phyloP scores from a whole-genome alignment of 176 grass and related monocot genomes.

The Phyllostachys edulis region DNA sequence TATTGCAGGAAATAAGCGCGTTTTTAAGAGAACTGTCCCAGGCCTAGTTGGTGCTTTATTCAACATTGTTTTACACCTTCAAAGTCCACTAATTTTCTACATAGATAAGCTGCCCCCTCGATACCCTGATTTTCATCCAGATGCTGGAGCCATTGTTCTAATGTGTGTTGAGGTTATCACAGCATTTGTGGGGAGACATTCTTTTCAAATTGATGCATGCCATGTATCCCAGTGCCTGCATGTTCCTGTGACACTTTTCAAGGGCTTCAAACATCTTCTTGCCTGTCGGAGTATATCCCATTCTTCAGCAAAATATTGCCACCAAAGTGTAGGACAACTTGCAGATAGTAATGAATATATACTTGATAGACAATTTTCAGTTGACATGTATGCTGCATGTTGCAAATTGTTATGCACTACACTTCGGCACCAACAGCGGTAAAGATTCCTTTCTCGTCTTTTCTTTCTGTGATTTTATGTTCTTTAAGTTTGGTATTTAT shows the following conservation, averaged over 20 bases:
- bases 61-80: conserved; percentile 82
- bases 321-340: conserved; percentile 21
- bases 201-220: conserved; percentile 65
- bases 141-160: conserved; percentile 66
- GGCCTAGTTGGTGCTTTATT: conserved; percentile 70
- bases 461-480: conserved; percentile 19
- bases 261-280: conserved; percentile 61
- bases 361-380: conserved; percentile 64
- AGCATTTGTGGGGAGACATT: conserved; percentile 63
- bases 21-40: conserved; percentile 70
- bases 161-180: conserved; percentile 91
- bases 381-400: conserved; percentile 90
- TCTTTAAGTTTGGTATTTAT: conserved; percentile 16
- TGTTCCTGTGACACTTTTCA: conserved; percentile 72
- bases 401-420: conserved; percentile 81
- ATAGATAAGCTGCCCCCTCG: conserved; percentile 42
- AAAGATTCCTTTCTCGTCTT: conserved; percentile 14
- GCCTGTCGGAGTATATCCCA: background rate
- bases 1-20: conserved; percentile 68
- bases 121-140: conserved; percentile 46
- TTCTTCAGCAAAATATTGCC: conserved; percentile 24
- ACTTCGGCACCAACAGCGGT: conserved; percentile 78
- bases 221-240: conserved; percentile 76
- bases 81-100: conserved; percentile 71
- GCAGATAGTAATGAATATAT: conserved; percentile 39